Base-by-base conservation (phyloP, 202 grass and related monocot species). In the Schoenoplectus triqueter region DNA sequence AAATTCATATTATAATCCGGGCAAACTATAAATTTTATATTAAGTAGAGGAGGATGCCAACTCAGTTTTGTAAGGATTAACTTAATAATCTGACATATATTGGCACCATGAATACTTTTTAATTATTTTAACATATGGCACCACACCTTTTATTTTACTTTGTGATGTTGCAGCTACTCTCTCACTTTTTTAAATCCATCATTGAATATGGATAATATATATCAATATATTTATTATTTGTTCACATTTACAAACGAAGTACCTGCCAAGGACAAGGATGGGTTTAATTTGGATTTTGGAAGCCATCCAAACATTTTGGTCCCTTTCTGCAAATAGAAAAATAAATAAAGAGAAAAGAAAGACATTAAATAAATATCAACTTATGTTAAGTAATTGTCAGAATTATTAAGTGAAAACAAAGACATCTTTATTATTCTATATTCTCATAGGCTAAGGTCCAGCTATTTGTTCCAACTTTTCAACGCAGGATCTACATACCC, bases 391-490 rank as follows among this genome's bases (percentile, higher is more conserved):
- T 62, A 18, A 62, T 62, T 62, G 59, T 62, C 59, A 62, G n/a
- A 5, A 68, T 14, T 56, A 66, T 66, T 68, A 14, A 40, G 65
- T 68, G 10, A 14, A 22, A 41, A 68, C 65, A 68, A 68, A 68
- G 65, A 42, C 65, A 76, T n/a, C 4, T 56, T 56, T 42, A 68
- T 68, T 42, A 6, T 42, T 1, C 5, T 42, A 14, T 13, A 59
- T 11, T 0, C 2, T 62, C 17, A 62, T 49, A 68, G 20, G 11
- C 21, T 39, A 40, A 15, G 72, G 48, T 75, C 48, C 19, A 75
- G 71, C 71, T 75, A 48, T 75, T 56, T 75, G 49, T 54, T 7
- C 21, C 72, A 75, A 52, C 14, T 40, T 56, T 76, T 76, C 20
- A 76, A 76, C 50, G 73, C 20, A 56, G 73, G 50, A 76, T 56